Evolutionary conservation across 2,329 filamentous ascomycete genomes (phyloP), one percentile per base, ranked within the genome.

Genomic region (Elsinoe necatrix): DNA sequence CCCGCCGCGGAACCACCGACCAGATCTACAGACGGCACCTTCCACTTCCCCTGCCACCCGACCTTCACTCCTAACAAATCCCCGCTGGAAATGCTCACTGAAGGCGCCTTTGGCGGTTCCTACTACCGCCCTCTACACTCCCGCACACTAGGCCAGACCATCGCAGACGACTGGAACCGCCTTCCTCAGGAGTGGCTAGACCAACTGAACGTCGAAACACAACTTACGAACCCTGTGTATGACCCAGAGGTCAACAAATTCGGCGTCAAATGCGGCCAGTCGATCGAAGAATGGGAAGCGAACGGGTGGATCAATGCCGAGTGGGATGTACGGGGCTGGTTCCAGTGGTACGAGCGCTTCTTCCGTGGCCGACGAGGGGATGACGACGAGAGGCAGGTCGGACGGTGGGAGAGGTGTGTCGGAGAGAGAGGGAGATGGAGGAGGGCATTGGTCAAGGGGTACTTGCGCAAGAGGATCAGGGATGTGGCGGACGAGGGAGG

Each of bases 341-440:
- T 80, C 61, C 78, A 80, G 62, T 80, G 78, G 78, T 80, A 80
- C 63, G 74, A 72, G 50, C 72, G 77, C 0, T 80, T 80, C 64
- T 80, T 74, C 65, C 69, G 68, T 20, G 77, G 78, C 0, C 62
- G 78, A 37, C 65, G 78, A 23, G 78, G 77, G 60, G 75, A 71
- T 0, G 77, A 80, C 54, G 78, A 80, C 60, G 76, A 74, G 31
- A 68, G 77, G 57, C 78, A 81, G 66, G 70, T 80, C 4, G 68
- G 69, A 4, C 61, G 79, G 55, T 81, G 79, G 79, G 69, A 66
- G 62, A 76, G 73, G 58, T 80, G 78, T 63, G 77, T 79, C 5
- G 78, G 78, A 0, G 69, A 72, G 61, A 77, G 69, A 8, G 78
- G 78, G 0, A 64, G 78, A 45, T 80, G 77, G 77, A 69, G 76